Base-by-base conservation (phyloP, 176 grass and related monocot species). In the Rhynchospora pubera region DNA sequence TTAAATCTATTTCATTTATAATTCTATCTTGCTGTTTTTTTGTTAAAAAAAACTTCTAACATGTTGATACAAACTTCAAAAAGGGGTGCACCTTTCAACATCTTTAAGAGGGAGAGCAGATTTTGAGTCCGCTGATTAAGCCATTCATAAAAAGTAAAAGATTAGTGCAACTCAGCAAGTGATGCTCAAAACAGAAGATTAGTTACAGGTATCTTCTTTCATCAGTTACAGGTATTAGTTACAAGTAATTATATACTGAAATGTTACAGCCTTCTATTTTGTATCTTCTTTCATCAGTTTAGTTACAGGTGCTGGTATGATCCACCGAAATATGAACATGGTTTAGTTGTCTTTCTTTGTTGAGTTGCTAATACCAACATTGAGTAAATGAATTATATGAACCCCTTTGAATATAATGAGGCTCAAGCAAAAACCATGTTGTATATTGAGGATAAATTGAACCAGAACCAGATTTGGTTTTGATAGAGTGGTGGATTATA, bases 91-190 rank as follows among this genome's bases (percentile, higher is more conserved):
- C 96, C 92, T 98, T 93, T 98, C 96, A 78, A 98, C 85, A 88
- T 90, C 90, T 91, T 93, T 91, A 3, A 85, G 89, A 58, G 92
- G 92, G 44, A 85, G 72, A n/a, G 88, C 84, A 89, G 95, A 94
- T 87, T 80, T 91, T 66, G 95, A 93, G 80, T 85, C 89, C 85
- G 85, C 95, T 98, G 85, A 82, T 70, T 58, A 42, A 89, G 48
- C 3, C n/a, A 39, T 82, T 86, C n/a, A 87, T 32, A 85, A 9
- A 53, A 72, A 21, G 58, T 87, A 11, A 80, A 59, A 60, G 10
- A 70, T 42, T 19, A 77, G 72, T 76, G 23, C 5, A 52, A 55
- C 47, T 75, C 53, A 53, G 45, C 47, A 75, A 45, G 34, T 69
- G 65, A 69, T 39, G 28, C 21, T 22, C 45, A 75, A 70, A 45